Conservation (phyloP, 805 yeast genomes). For the Nakazawaea peltata region DNA sequence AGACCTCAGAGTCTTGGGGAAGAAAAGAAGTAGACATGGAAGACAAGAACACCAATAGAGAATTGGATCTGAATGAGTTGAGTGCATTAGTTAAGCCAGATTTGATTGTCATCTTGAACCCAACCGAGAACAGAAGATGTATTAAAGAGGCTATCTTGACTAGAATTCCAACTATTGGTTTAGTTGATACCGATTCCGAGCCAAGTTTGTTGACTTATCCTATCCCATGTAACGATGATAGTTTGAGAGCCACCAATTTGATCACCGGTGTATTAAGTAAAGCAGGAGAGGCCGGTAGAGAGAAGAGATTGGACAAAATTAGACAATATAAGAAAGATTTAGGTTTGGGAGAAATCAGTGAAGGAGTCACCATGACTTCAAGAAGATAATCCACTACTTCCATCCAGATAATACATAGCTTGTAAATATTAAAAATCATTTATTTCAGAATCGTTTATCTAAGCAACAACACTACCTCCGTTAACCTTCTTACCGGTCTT, state of each 20-base stretch:
- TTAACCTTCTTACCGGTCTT: slow-evolving; percentile 87
- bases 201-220: slow-evolving; percentile 88
- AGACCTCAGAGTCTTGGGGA: slow-evolving; percentile 49
- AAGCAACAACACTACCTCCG: slow-evolving; percentile 49
- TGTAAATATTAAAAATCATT: background rate
- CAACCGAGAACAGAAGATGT: slow-evolving; percentile 76
- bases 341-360: slow-evolving; percentile 16
- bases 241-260: slow-evolving; percentile 71
- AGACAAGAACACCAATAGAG: slow-evolving; percentile 58
- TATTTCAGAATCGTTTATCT: no score
- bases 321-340: slow-evolving; percentile 22
- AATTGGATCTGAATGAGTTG: slow-evolving; percentile 40
- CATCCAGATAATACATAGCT: background rate
- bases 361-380: slow-evolving; percentile 9
- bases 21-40: slow-evolving; percentile 72
- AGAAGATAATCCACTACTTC: background rate
- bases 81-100: slow-evolving; percentile 73
- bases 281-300: slow-evolving; percentile 77
- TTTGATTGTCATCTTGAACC: slow-evolving; percentile 77
- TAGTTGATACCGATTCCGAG: slow-evolving; percentile 90
- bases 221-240: slow-evolving; percentile 94
- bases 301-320: slow-evolving; percentile 39
- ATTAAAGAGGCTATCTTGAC: slow-evolving; percentile 73
- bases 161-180: slow-evolving; percentile 87
- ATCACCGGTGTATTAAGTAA: slow-evolving; percentile 76